These are phyloP conservation scores for Protomyces lactucae-debilis DNA, from an alignment of 1,139 yeast genomes.

Conservation along the genomic window DNA sequence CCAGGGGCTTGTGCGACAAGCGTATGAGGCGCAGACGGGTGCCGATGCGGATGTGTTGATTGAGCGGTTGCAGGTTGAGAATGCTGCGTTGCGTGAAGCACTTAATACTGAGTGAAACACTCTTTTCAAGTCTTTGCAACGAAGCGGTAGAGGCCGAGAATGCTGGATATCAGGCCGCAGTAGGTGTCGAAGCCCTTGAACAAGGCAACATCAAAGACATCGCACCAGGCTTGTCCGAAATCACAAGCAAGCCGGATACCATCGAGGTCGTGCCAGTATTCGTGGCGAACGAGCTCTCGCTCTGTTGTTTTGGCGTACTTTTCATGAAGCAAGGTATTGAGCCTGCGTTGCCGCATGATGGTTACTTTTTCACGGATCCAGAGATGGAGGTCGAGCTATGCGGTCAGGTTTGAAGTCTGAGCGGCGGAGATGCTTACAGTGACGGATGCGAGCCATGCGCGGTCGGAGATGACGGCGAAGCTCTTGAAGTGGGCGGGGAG, in stretches of 20 bases:
- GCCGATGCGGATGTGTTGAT: constrained; percentile 2
- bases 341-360: neutral
- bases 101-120: neutral
- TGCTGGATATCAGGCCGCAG: constrained; percentile 4
- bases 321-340: constrained; percentile 4
- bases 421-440: neutral
- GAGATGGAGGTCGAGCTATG: constrained; percentile 1
- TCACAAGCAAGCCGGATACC: constrained; percentile 13
- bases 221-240: constrained; percentile 23
- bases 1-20: constrained; percentile 1
- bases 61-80: constrained; percentile 13
- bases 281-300: constrained; percentile 4
- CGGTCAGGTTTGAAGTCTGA: neutral
- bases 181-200: constrained; percentile 13
- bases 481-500: constrained; percentile 1
- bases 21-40: constrained; percentile 7
- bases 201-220: constrained; percentile 17
- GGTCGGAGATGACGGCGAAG: constrained; percentile 12
- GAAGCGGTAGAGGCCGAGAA: constrained; percentile 18
- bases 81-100: neutral
- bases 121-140: constrained; percentile 12
- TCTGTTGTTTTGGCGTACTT: neutral
- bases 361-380: neutral
- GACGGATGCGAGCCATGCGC: constrained; percentile 17
- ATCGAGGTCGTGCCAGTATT: constrained; percentile 24